These are phyloP conservation scores for Brachypodium distachyon DNA, from an alignment of 202 grass and related monocot species.

Conservation along the genomic window DNA sequence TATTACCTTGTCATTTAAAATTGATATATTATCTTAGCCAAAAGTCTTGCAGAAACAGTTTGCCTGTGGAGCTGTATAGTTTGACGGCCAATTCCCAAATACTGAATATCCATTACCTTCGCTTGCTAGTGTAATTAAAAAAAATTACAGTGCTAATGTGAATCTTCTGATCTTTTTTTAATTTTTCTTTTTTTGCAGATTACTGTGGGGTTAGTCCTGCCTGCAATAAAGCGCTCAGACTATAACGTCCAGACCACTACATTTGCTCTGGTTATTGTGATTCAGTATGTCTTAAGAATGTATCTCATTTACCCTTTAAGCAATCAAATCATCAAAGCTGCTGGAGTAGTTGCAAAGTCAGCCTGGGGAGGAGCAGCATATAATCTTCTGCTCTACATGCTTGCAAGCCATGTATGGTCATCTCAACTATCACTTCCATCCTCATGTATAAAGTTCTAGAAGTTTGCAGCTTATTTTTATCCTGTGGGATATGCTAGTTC, in stretches of 20 bases:
- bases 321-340: conserved; percentile 74
- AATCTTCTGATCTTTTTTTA: conserved; percentile 6
- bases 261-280: conserved; percentile 60
- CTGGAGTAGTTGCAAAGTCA: conserved; percentile 79
- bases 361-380: conserved; percentile 94
- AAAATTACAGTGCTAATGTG: background rate
- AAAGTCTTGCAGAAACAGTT: background rate
- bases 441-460: background rate
- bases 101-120: background rate
- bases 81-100: background rate
- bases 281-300: conserved; percentile 77
- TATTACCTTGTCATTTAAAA: background rate
- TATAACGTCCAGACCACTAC: conserved; percentile 52
- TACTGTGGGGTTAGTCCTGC: conserved; percentile 62
- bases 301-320: conserved; percentile 73
- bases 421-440: background rate
- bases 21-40: background rate
- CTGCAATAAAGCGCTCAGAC: conserved; percentile 41
- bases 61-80: background rate
- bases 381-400: conserved; percentile 91
- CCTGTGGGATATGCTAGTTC: background rate
- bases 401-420: conserved; percentile 79
- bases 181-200: conserved; percentile 59
- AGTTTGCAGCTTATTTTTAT: background rate
- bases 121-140: background rate